These are phyloP conservation scores for Populus trichocarpa DNA, from an alignment of 441 rosid genomes.

Conservation along the genomic window DNA sequence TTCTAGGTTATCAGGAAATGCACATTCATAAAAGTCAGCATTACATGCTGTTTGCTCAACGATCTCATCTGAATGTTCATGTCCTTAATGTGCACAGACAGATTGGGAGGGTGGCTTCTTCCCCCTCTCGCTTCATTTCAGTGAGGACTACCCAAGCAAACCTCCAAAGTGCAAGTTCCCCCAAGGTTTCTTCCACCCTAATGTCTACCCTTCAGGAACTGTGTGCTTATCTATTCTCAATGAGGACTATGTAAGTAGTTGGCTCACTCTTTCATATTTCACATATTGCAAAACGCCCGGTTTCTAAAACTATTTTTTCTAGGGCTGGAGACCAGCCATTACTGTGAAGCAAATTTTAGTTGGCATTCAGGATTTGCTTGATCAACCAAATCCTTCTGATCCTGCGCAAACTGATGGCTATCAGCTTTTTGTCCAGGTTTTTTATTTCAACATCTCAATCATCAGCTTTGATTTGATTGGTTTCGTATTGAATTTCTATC, in stretches of 20 bases:
- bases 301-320: background rate
- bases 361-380: constrained; percentile 80
- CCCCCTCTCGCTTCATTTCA: constrained; percentile 65
- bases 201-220: constrained; percentile 85
- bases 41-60: background rate
- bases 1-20: background rate
- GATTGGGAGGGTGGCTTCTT: constrained; percentile 88
- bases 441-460: background rate
- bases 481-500: background rate
- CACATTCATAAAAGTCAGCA: background rate
- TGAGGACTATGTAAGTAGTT: constrained; percentile 60
- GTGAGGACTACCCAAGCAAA: constrained; percentile 86
- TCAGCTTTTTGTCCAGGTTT: constrained; percentile 76
- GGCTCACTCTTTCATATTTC: background rate
- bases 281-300: background rate
- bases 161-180: constrained; percentile 90
- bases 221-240: constrained; percentile 85
- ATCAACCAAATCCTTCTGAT: constrained; percentile 74
- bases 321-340: constrained; percentile 95
- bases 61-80: background rate
- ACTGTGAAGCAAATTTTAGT: constrained; percentile 79
- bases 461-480: background rate
- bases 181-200: constrained; percentile 74
- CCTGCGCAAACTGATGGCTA: constrained; percentile 84
- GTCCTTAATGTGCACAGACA: constrained; percentile 39